A percentile compares a stretch with the other conserved stretches of the same genome.
phyloP scores from a whole-genome alignment of 495 filamentous ascomycete species.

The Copromyces sp. region DNA sequence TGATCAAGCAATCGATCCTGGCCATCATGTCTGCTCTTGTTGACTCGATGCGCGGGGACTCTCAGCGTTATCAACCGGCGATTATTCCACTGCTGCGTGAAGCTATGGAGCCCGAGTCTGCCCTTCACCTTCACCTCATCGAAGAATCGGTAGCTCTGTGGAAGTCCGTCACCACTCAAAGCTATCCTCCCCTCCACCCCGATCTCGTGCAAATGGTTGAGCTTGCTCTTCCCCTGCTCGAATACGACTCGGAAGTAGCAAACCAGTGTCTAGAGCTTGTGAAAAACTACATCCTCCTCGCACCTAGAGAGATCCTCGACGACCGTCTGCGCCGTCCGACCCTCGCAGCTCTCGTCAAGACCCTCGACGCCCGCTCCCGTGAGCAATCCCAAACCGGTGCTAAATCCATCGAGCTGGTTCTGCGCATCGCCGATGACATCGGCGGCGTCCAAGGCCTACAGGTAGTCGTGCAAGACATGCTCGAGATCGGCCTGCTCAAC shows the following conservation, averaged over 20 bases:
- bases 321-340: constrained; percentile 48
- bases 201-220: constrained; percentile 59
- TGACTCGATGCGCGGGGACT: constrained; percentile 64
- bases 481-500: constrained; percentile 55
- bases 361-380: constrained; percentile 49
- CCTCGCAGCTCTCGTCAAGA: constrained; percentile 46
- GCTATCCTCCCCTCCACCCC: constrained; percentile 50
- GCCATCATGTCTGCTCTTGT: constrained; percentile 70
- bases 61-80: constrained; percentile 56
- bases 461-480: constrained; percentile 55
- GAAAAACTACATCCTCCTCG: constrained; percentile 67
- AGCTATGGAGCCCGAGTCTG: constrained; percentile 68
- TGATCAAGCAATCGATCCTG: constrained; percentile 84
- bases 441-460: constrained; percentile 56
- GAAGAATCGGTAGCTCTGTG: constrained; percentile 90
- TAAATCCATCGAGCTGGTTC: constrained; percentile 57
- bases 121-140: constrained; percentile 71
- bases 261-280: constrained; percentile 54
- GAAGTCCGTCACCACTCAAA: constrained; percentile 64
- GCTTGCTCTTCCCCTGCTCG: constrained; percentile 59
- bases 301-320: constrained; percentile 63
- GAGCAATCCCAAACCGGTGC: constrained; percentile 58
- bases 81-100: constrained; percentile 71
- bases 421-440: constrained; percentile 57
- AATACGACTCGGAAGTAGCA: constrained; percentile 44